Conservation (phyloP, 148 eudicot genomes). For the Arbutus unedo region DNA sequence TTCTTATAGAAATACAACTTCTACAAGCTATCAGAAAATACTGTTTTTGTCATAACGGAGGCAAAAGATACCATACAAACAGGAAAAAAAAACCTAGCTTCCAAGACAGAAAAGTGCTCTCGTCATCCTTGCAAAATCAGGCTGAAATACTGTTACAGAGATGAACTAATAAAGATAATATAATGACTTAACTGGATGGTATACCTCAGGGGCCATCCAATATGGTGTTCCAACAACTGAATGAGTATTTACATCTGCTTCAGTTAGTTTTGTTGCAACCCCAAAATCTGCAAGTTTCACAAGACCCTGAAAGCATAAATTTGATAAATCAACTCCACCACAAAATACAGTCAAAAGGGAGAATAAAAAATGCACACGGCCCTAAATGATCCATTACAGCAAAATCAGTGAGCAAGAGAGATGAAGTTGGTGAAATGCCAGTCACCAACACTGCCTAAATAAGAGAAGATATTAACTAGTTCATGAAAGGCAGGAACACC, state of each 20-base stretch:
- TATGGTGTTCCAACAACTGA: slow-evolving; percentile 99
- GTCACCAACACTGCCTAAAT: not conserved
- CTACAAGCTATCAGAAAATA: not conserved
- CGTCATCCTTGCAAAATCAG: not conserved
- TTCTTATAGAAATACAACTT: not conserved
- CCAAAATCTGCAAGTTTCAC: slow-evolving; percentile 99
- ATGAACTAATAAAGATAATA: not conserved
- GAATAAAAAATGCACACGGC: not conserved
- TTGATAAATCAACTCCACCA: slow-evolving; percentile 11
- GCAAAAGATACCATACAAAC: not conserved
- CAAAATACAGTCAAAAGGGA: not conserved
- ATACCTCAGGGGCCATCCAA: slow-evolving; percentile 99
- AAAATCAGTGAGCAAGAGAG: not conserved
- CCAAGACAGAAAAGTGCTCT: not conserved
- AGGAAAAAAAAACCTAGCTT: not conserved
- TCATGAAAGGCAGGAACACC: not conserved
- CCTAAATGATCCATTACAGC: slow-evolving; percentile 1
- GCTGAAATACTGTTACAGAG: not conserved
- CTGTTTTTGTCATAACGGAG: not conserved
- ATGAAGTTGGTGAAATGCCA: not conserved
- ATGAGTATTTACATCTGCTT: slow-evolving; percentile 96
- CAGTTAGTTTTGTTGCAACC: slow-evolving; percentile 94
- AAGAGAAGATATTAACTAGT: not conserved
- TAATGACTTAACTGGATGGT: not conserved
- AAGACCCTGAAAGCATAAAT: slow-evolving; percentile 70